Base-by-base conservation (phyloP, 257 asterid genomes). In the Przewalskia tangutica region DNA sequence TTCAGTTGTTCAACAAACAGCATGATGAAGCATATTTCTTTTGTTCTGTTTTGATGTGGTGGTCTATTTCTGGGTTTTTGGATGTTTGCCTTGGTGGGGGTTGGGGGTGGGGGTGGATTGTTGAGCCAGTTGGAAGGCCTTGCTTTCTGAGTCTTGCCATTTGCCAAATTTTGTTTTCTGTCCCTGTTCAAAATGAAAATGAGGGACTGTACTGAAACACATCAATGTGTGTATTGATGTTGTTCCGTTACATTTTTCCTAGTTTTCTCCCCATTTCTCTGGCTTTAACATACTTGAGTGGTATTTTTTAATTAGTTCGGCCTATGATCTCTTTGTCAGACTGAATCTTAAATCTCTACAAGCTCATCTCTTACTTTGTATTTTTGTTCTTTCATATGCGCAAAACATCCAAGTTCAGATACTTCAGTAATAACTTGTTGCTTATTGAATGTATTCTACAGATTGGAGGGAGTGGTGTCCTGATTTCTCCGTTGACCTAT, bases 401-500 rank as follows among this genome's bases (percentile, higher is more conserved):
- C 10, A 48, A 48, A 27, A 42, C 79, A 73, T 73, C 79, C 62
- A 7, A 75, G 46, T 75, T 48, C 62, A 12, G 44, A 23, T 27
- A 7, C 79, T 10, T 68, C 34, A 40, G 54, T 68, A 17, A 13
- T 27, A 27, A 27, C 20, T 12, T 73, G 6, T 48, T 73, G 7
- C 62, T 50, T 23, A 75, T 75, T 75, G 79, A 75, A 23, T 75
- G 14, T 48, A 44, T 75, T 75, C 23, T 48, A 75, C 97, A 96
- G 98, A 91, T 94, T 88, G 99, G 99, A 78, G 99, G 99, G 55
- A 93, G 99, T 67, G 99, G 98, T 59, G 99, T 96, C 82, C 87
- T 96, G 87, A 77, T 96, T 82, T 94, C 99, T 51, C 97, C 98
- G 9, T 83, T 93, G 83, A 96, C 99, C 66, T 96, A 96, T 89